Evolutionary conservation across 768 basidiomycete genomes (phyloP).

Genomic region (Holtermanniella nyarrowii): DNA sequence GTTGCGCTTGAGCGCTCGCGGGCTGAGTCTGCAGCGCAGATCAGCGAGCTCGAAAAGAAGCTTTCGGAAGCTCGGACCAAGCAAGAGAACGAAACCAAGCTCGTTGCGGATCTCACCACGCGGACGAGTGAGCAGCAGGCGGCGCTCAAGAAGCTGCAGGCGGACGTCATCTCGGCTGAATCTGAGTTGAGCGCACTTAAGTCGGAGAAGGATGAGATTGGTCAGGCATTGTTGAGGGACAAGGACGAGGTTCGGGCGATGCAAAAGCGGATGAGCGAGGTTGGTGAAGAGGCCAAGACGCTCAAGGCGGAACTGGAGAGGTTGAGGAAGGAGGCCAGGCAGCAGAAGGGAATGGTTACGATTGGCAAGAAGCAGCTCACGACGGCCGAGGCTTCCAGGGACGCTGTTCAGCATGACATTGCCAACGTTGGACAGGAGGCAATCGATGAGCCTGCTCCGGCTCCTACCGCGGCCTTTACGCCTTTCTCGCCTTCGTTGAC

Average conservation of each 20-base stretch:
- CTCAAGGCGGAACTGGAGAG: conserved; percentile 73
- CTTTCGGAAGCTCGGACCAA: conserved; percentile 71
- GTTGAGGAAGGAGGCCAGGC: conserved; percentile 82
- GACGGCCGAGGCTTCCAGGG: conserved; percentile 67
- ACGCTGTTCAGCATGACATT: conserved; percentile 60
- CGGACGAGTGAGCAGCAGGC: conserved; percentile 57
- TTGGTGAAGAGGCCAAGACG: conserved; percentile 58
- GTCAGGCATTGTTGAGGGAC: conserved; percentile 73
- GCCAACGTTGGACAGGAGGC: conserved; percentile 48
- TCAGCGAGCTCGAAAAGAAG: conserved; percentile 71
- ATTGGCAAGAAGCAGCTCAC: conserved; percentile 89
- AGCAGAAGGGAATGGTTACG: conserved; percentile 88
- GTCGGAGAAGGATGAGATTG: conserved; percentile 84
- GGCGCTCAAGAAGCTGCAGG: conserved; percentile 60
- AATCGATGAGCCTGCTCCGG: conserved; percentile 42
- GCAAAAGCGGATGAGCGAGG: conserved; percentile 72
- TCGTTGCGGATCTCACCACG: conserved; percentile 58
- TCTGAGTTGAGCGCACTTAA: conserved; percentile 80
- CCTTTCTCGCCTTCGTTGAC: conserved; percentile 30
- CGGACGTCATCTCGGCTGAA: conserved; percentile 78
- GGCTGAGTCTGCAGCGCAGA: conserved; percentile 59
- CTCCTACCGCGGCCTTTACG: conserved; percentile 17
- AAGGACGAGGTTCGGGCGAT: conserved; percentile 87
- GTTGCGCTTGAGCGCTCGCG: conserved; percentile 55
- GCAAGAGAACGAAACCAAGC: conserved; percentile 70